Evolutionary conservation across 495 filamentous ascomycete genomes (phyloP).

Genomic region (Alectoria sarmentosa): DNA sequence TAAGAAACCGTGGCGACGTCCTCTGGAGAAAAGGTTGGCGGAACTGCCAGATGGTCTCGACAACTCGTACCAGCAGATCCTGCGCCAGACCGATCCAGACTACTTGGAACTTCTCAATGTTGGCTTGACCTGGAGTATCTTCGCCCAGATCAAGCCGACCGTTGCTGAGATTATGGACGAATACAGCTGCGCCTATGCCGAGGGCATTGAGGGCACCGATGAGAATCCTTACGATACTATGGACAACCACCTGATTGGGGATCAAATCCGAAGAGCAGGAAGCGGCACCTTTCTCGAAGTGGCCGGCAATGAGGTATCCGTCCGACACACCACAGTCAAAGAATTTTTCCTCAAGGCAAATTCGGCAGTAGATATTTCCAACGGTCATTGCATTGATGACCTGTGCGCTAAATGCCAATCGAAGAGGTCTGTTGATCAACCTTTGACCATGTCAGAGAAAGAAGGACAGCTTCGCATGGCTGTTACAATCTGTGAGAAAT

Average conservation of each 20-base stretch:
- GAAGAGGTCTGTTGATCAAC: background rate
- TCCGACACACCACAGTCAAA: background rate
- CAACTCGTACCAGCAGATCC: background rate
- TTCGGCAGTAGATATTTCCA: background rate
- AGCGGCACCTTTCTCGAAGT: conserved; percentile 1
- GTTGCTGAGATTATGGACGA: conserved; percentile 6
- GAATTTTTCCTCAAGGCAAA: background rate
- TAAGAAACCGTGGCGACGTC: background rate
- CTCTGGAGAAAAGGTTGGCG: background rate
- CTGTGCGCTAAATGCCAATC: background rate
- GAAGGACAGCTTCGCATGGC: conserved; percentile 5
- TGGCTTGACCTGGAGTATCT: conserved; percentile 7
- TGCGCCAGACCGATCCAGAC: conserved; percentile 2
- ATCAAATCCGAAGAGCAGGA: conserved; percentile 2
- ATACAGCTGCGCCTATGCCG: background rate
- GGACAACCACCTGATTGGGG: background rate
- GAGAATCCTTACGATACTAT: background rate
- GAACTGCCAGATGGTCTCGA: background rate
- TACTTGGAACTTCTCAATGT: conserved; percentile 7
- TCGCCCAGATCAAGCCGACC: background rate
- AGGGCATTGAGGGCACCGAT: background rate
- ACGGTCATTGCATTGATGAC: background rate
- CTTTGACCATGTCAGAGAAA: background rate
- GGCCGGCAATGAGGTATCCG: background rate
- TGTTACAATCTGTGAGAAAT: background rate